Conservation (phyloP, 1,284 basidiomycete species). For the Marasmius tenuissimus region DNA sequence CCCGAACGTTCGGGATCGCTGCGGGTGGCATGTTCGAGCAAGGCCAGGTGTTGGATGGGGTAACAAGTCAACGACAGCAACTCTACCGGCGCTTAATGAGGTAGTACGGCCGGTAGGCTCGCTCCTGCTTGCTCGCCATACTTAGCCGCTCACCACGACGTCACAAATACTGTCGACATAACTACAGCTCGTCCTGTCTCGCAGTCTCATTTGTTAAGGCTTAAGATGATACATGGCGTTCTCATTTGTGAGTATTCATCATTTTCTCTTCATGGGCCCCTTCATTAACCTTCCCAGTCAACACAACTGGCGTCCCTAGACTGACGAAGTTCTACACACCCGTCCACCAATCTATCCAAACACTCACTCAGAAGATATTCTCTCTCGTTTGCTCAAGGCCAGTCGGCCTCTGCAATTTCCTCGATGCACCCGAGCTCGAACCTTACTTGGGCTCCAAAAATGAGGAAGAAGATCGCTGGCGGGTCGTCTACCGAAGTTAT, state of each 20-base stretch:
- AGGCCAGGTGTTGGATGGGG: too few relatives aligned
- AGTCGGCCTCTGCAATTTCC: slow-evolving; percentile 84
- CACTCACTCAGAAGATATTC: slow-evolving; percentile 83
- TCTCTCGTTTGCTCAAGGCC: slow-evolving; percentile 79
- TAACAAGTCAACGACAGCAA: too few relatives aligned
- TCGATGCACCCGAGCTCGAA: slow-evolving; percentile 88
- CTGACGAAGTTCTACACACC: slow-evolving; percentile 96
- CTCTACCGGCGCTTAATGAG: too few relatives aligned
- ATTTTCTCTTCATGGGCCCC: slow-evolving; percentile 2
- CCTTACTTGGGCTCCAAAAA: slow-evolving; percentile 65
- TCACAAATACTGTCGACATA: not conserved
- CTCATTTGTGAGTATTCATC: slow-evolving; percentile 41
- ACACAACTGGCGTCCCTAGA: slow-evolving; percentile 86
- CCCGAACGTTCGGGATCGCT: slow-evolving; percentile 43
- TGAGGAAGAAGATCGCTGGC: slow-evolving; percentile 61
- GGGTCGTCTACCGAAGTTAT: slow-evolving; percentile 84
- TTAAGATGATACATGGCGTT: slow-evolving; percentile 78
- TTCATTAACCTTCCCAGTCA: slow-evolving; percentile 53
- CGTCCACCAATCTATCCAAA: slow-evolving; percentile 72
- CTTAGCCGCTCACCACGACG: not conserved
- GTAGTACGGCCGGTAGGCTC: too few relatives aligned
- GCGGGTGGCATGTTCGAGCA: not conserved
- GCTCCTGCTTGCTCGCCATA: too few relatives aligned
- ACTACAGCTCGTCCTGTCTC: not conserved
- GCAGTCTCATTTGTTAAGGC: not conserved